Evolutionary conservation across 495 filamentous ascomycete genomes (phyloP), one percentile per base, ranked within the genome.

Genomic region (Neurospora cerealis): DNA sequence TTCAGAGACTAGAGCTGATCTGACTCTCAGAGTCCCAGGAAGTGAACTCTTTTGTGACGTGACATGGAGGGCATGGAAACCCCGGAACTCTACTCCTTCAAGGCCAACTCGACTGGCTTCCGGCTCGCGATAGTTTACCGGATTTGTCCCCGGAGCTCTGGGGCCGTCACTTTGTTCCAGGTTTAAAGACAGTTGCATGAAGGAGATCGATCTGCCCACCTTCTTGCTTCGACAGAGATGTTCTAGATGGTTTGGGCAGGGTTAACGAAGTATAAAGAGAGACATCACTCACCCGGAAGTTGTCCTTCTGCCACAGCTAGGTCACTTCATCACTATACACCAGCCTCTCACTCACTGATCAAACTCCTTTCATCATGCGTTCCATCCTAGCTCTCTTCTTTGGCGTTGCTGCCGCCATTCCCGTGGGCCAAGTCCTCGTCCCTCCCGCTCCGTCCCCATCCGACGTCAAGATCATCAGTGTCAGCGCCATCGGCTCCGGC

Each of bases 401-500:
- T 21, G 71, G 75, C 38, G 73, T 71, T 34, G 75, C 71, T 28
- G 77, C 69, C 70, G 71, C 73, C 71, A 73, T 74, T 19, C 75
- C 77, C 15, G 71, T 70, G 21, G 46, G 69, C 5, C 10, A 34
- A 32, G 19, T 74, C 24, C 42, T 71, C n/a, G 71, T 72, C 34
- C 69, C 73, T 66, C 75, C 74, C 40, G 40, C 41, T 0, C 54
- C 73, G 13, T 34, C 34, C 21, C 73, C 71, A 37, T 10, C 28
- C 19, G 71, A 78, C 32, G 74, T 80, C 73, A 79, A 79, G 73
- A 79, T 80, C 72, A 41, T 79, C 72, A 73, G 73, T 44, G 74
- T 80, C 70, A 77, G 69, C 60, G 79, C 78, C 75, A 77, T 78
- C 48, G 78, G 80, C 39, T 76, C 77, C 34, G 80, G 78, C 74